phyloP scores from a whole-genome alignment of 2,329 filamentous ascomycete genomes.

The Alternaria consortialis region DNA sequence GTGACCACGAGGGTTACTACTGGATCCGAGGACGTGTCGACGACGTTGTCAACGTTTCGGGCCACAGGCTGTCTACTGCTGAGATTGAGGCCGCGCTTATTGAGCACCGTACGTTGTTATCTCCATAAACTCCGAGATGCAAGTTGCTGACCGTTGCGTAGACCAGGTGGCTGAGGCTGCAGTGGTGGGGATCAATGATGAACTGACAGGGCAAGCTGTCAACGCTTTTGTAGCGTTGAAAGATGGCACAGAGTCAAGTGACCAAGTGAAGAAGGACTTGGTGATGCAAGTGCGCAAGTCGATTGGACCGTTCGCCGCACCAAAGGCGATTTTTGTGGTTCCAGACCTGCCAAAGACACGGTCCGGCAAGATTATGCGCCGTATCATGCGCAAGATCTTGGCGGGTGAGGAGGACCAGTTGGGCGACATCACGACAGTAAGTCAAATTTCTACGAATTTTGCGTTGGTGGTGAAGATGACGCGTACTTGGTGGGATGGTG shows the following conservation, averaged over 20 bases:
- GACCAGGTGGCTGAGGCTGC: slow-evolving; percentile 89
- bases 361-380: slow-evolving; percentile 98
- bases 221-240: slow-evolving; percentile 97
- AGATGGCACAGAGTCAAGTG: slow-evolving; percentile 77
- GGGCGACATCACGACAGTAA: slow-evolving; percentile 89
- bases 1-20: slow-evolving; percentile 98
- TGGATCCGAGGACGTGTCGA: slow-evolving; percentile 99
- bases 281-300: slow-evolving; percentile 95
- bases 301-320: slow-evolving; percentile 96
- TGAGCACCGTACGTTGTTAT: slow-evolving; percentile 71
- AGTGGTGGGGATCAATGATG: slow-evolving; percentile 91
- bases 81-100: slow-evolving; percentile 98
- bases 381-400: slow-evolving; percentile 95
- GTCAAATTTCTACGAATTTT: slow-evolving; percentile 47
- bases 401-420: slow-evolving; percentile 97
- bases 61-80: slow-evolving; percentile 93
- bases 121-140: slow-evolving; percentile 2
- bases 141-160: slow-evolving; percentile 39
- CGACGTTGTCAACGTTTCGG: slow-evolving; percentile 97
- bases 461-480: slow-evolving; percentile 34
- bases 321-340: slow-evolving; percentile 90
- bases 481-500: slow-evolving; percentile 34
- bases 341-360: slow-evolving; percentile 96
- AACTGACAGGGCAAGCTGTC: slow-evolving; percentile 95
- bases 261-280: slow-evolving; percentile 90